Evolutionary conservation across 1,284 basidiomycete genomes (phyloP), one percentile per base, ranked within the genome.

Genomic region (Rhodotorula sp.): DNA sequence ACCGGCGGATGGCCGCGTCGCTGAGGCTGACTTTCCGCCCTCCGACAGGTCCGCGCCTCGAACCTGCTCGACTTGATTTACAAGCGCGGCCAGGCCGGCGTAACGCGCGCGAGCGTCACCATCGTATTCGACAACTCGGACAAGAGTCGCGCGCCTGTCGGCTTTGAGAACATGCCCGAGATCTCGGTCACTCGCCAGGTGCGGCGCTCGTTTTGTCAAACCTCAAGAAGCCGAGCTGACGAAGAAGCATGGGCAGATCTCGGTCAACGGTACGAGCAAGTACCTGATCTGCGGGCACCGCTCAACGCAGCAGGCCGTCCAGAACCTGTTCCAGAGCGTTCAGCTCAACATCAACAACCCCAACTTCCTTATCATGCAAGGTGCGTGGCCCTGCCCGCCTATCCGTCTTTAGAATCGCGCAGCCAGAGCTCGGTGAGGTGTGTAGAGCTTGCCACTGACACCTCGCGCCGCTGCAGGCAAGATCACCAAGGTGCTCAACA

Each of bases 301-400:
- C 80, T 87, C 93, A 4, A 90, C 90, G 10, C 93, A 97, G 76
- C 89, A 93, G 73, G 86, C 86, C 0, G 88, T 99, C 3, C 96
- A 97, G 79, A 92, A 90, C 61, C 86, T 99, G 53, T 99, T 99
- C 80, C 97, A 99, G 81, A 91, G 92, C 52, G 94, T 99, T 0
- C 95, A 98, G 82, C 88, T 99, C 78, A 99, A 99, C 82, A 99
- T 99, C 86, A 99, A 99, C 84, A 99, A 98, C 82, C 97, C 97
- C 59, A 99, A 99, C 81, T 99, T 99, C 84, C 86, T 99, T 73
- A 99, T 99, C 82, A 99, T 99, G 95, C 97, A 99, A 83, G 97
- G 97, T 59, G 89, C 90, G 62, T 61, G 1, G 61, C 34, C 34
- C 34, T 34, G 34, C 34, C 34, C 5, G 34, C 34, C 2, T 34